Percentiles rank a stretch among this genome's conserved stretches.
Conservation (phyloP, 345 rosid species). For the Diplotaxis tenuifolia region DNA sequence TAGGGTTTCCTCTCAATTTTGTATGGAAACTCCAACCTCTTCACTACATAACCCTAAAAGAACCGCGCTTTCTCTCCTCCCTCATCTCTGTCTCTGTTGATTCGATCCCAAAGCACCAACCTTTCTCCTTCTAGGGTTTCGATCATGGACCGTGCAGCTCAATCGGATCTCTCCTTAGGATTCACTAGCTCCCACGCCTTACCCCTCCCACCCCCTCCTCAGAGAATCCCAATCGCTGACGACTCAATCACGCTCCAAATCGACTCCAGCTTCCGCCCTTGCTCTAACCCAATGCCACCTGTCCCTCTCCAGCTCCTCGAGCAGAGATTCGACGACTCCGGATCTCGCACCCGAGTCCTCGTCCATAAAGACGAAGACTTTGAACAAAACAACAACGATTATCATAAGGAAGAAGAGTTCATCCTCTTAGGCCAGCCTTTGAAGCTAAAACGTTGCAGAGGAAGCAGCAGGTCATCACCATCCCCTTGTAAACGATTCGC, state of each 20-base stretch:
- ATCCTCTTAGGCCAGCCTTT: conserved; percentile 66
- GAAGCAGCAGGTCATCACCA: conserved; percentile 28
- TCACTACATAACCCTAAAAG: background rate
- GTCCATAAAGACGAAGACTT: conserved; percentile 10
- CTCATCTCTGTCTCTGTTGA: background rate
- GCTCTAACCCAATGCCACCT: conserved; percentile 20
- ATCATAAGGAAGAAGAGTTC: conserved; percentile 45
- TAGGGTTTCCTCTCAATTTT: conserved; percentile 20
- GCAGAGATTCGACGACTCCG: conserved; percentile 29
- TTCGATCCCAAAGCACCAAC: background rate
- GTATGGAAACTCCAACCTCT: conserved; percentile 17
- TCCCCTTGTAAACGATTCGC: conserved; percentile 29
- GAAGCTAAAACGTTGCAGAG: conserved; percentile 52
- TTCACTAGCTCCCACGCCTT: conserved; percentile 37
- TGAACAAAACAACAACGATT: background rate
- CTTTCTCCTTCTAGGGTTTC: background rate
- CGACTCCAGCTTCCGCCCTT: conserved; percentile 39
- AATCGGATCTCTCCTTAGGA: conserved; percentile 48
- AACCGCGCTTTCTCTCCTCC: background rate
- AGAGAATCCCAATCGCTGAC: conserved; percentile 38
- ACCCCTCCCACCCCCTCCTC: conserved; percentile 21
- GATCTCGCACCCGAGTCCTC: conserved; percentile 19
- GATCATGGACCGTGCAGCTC: conserved; percentile 42
- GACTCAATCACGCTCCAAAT: conserved; percentile 48
- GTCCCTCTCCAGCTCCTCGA: conserved; percentile 51